Conservation (phyloP, 1,284 basidiomycete species). For the Baeospora myosura region DNA sequence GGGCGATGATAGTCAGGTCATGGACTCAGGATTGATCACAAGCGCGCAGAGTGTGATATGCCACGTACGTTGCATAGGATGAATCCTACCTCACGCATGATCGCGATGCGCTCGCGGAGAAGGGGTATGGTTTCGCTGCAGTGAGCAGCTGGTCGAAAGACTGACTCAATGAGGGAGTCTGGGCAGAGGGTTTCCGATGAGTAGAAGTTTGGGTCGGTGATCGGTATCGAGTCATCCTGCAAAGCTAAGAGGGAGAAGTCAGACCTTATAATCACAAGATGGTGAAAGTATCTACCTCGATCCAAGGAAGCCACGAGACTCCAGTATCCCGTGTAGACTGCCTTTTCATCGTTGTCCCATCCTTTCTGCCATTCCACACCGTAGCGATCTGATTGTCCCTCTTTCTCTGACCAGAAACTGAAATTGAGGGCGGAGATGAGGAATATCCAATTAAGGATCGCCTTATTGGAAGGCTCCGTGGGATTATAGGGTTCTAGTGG, state of each 20-base stretch:
- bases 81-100: slow-evolving; percentile 67
- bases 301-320: slow-evolving; percentile 72
- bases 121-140: slow-evolving; percentile 61
- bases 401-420: slow-evolving; percentile 75
- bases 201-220: slow-evolving; percentile 72
- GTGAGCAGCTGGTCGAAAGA: slow-evolving; percentile 55
- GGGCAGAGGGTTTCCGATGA: slow-evolving; percentile 59
- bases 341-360: slow-evolving; percentile 45
- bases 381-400: slow-evolving; percentile 49
- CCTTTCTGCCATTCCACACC: slow-evolving; percentile 69
- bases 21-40: neutral
- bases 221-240: slow-evolving; percentile 60
- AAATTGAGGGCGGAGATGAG: slow-evolving; percentile 79
- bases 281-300: slow-evolving; percentile 42
- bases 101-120: slow-evolving; percentile 54
- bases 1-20: neutral
- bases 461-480: slow-evolving; percentile 43
- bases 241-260: slow-evolving; percentile 27
- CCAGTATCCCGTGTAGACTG: slow-evolving; percentile 73
- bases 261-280: slow-evolving; percentile 4
- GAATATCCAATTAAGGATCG: slow-evolving; percentile 75
- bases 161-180: slow-evolving; percentile 52
- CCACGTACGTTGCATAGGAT: slow-evolving; percentile 55
- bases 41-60: neutral
- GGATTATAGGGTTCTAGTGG: slow-evolving; percentile 56